Conservation (phyloP, 23 red algal species). For the Gracilaria caudata region DNA sequence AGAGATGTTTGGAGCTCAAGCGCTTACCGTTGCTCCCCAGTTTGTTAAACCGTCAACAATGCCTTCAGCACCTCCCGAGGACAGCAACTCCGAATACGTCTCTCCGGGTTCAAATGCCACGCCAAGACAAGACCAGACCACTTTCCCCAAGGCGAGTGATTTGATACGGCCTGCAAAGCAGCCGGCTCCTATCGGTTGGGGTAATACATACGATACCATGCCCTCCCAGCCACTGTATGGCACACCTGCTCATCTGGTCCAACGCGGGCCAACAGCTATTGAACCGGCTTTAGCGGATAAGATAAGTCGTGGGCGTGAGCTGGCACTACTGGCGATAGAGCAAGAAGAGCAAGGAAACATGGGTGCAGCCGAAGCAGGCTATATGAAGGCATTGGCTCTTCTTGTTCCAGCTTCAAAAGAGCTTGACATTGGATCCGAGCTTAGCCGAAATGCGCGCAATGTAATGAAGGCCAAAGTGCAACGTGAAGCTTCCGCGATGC, state of each 20-base stretch:
- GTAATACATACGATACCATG: constrained; percentile 14
- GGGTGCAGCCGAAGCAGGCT: constrained; percentile 48
- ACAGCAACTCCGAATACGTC: neutral
- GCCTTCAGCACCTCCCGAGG: neutral
- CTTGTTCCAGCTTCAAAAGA: constrained; percentile 48
- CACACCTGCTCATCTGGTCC: neutral
- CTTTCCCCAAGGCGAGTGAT: neutral
- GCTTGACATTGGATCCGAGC: constrained; percentile 39
- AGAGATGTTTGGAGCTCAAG: constrained; percentile 30
- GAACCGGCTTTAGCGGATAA: constrained; percentile 33
- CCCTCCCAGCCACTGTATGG: constrained; percentile 31
- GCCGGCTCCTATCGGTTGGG: constrained; percentile 43
- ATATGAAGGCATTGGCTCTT: constrained; percentile 47
- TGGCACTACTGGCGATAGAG: constrained; percentile 20
- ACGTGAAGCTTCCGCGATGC: constrained; percentile 51
- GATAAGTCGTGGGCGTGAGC: constrained; percentile 36
- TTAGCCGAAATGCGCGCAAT: constrained; percentile 5
- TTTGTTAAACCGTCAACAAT: neutral
- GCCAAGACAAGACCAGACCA: neutral
- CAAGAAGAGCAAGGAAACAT: constrained; percentile 58
- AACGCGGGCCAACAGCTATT: neutral
- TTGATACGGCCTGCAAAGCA: neutral
- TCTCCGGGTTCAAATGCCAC: neutral
- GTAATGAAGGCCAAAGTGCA: constrained; percentile 34
- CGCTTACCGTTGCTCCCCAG: neutral